These are phyloP conservation scores for Chytriomyces sp. DNA, from an alignment of 192 early-diverging fungal species.

Conservation along the genomic window DNA sequence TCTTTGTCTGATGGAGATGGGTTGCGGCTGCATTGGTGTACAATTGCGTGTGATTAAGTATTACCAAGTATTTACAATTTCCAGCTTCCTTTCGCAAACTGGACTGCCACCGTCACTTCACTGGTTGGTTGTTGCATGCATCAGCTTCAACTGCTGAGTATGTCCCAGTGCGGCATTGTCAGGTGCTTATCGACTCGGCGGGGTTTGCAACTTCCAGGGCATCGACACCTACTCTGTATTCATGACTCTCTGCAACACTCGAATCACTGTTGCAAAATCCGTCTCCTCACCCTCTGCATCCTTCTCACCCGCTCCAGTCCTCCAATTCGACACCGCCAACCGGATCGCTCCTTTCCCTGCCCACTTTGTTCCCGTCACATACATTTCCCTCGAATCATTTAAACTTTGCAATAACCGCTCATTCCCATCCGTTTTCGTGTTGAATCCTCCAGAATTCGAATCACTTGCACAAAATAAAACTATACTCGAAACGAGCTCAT, in stretches of 20 bases:
- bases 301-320: constrained; percentile 14
- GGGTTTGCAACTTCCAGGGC: no score
- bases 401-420: constrained; percentile 41
- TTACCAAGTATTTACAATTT: no score
- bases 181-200: no score
- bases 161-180: no score
- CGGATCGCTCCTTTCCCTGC: constrained; percentile 50
- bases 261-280: not conserved
- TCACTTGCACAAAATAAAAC: constrained; percentile 39
- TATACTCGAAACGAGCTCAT: constrained; percentile 24
- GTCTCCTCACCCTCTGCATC: not conserved
- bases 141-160: no score
- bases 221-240: no score
- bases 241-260: not conserved
- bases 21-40: no score
- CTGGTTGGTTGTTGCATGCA: no score
- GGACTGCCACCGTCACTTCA: no score
- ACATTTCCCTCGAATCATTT: constrained; percentile 52
- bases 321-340: constrained; percentile 58
- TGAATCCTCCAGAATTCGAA: not conserved
- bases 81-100: no score
- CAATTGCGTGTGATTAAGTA: no score
- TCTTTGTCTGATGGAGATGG: no score
- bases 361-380: constrained; percentile 60
- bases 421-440: constrained; percentile 22